Conservation (phyloP, 129 eudicot genomes). For the Artemisia annua region DNA sequence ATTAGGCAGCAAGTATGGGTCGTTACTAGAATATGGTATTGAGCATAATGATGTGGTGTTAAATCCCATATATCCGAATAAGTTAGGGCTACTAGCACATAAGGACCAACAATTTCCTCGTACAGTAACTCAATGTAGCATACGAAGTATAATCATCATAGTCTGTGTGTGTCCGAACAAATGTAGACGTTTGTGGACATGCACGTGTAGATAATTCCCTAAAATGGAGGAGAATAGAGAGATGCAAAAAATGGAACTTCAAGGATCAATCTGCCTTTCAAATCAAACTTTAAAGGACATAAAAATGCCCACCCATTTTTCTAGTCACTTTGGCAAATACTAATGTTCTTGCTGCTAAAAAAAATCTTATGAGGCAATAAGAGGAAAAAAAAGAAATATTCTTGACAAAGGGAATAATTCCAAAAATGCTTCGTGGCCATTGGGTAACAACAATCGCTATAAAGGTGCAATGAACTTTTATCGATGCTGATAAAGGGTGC, state of each 20-base stretch:
- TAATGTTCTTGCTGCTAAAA: conserved; percentile 10
- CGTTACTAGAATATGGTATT: no score
- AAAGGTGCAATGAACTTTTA: conserved; percentile 30
- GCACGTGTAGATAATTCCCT: conserved; percentile 8
- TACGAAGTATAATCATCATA: neutral
- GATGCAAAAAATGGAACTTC: conserved; percentile 13
- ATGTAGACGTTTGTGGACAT: conserved; percentile 1
- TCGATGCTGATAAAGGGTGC: neutral
- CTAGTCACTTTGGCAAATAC: conserved; percentile 7
- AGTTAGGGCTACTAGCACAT: no score
- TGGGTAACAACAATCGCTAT: conserved; percentile 26
- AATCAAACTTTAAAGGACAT: conserved; percentile 31
- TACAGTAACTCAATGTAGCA: no score
- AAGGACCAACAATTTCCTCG: no score
- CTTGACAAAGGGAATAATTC: conserved; percentile 35
- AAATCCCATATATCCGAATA: no score
- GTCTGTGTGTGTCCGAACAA: neutral
- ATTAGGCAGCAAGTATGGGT: no score
- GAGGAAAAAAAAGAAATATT: conserved; percentile 6
- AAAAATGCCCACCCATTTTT: conserved; percentile 23
- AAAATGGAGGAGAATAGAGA: conserved; percentile 4
- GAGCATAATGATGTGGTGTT: no score
- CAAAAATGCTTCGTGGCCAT: conserved; percentile 33
- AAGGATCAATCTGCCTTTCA: conserved; percentile 28
- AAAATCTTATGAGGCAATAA: neutral